These are phyloP conservation scores for Epicoccum nigrum DNA, from an alignment of 2,329 filamentous ascomycete genomes.

Conservation along the genomic window DNA sequence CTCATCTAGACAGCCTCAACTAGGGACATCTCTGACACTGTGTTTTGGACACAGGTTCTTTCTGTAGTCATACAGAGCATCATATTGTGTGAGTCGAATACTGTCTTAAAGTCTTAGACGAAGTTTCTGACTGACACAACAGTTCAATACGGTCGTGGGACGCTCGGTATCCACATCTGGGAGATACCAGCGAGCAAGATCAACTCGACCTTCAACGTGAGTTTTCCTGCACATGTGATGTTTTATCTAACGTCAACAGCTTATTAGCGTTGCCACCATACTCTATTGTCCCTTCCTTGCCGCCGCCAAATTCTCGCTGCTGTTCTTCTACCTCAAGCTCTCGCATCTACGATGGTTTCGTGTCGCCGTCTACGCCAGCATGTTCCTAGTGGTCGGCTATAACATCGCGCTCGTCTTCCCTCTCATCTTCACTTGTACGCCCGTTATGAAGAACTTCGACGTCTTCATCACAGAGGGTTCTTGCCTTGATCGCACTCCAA, in stretches of 20 bases:
- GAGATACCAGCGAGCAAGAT: conserved; percentile 20
- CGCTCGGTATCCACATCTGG: conserved; percentile 29
- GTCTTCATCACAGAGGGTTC: conserved; percentile 18
- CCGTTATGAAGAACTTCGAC: conserved; percentile 26
- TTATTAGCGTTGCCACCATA: conserved; percentile 17
- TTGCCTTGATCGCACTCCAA: conserved; percentile 25
- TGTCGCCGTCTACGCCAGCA: conserved; percentile 19
- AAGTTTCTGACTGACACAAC: neutral
- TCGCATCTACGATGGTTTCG: conserved; percentile 21
- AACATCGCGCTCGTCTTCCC: conserved; percentile 28
- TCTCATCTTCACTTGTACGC: conserved; percentile 30
- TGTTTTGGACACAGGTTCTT: conserved; percentile 2
- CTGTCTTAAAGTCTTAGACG: too few species aligned
- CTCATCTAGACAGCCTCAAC: too few species aligned
- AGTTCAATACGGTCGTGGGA: conserved; percentile 21
- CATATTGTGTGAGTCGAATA: conserved; percentile 10
- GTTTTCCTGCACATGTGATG: neutral
- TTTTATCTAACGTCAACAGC: neutral
- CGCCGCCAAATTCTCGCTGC: conserved; percentile 29
- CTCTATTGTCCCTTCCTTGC: conserved; percentile 24
- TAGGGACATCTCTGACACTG: neutral
- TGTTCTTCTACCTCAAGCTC: conserved; percentile 26
- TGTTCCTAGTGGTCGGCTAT: conserved; percentile 29
- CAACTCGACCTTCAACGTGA: conserved; percentile 20
- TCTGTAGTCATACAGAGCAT: conserved; percentile 18